These are phyloP conservation scores for Pyrenophora graminea DNA, from an alignment of 2,329 filamentous ascomycete species.

Conservation along the genomic window DNA sequence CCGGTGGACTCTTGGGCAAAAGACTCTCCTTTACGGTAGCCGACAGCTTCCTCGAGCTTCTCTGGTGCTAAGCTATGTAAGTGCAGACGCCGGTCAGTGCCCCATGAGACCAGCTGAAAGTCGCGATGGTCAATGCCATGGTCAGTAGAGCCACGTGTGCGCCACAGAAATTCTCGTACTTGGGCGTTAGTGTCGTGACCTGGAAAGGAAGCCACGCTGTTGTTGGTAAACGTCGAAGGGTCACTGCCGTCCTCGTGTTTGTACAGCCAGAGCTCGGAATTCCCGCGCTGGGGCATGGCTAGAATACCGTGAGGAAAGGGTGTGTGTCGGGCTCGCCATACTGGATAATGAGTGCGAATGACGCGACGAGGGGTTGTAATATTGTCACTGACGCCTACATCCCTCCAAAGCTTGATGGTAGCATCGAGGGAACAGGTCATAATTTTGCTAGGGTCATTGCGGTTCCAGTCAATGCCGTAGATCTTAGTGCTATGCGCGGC, in stretches of 20 bases:
- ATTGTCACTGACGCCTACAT: slow-evolving; percentile 60
- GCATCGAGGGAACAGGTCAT: slow-evolving; percentile 90
- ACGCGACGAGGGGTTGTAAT: slow-evolving; percentile 55
- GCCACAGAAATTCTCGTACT: slow-evolving; percentile 91
- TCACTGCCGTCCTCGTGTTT: slow-evolving; percentile 61
- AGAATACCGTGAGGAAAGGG: slow-evolving; percentile 85
- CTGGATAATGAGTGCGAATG: slow-evolving; percentile 80
- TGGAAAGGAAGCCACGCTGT: slow-evolving; percentile 54
- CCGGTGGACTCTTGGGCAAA: slow-evolving; percentile 68
- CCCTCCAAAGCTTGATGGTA: slow-evolving; percentile 94
- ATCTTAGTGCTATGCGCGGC: slow-evolving; percentile 90
- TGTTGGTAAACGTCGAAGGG: slow-evolving; percentile 24
- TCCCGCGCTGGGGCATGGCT: slow-evolving; percentile 89
- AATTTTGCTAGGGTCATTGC: slow-evolving; percentile 70
- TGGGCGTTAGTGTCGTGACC: slow-evolving; percentile 59
- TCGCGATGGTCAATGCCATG: slow-evolving; percentile 80
- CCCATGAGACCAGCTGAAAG: slow-evolving; percentile 93
- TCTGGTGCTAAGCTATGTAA: slow-evolving; percentile 73
- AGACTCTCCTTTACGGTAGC: slow-evolving; percentile 70
- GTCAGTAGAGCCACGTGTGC: slow-evolving; percentile 68
- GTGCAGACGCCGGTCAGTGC: slow-evolving; percentile 79
- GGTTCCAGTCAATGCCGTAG: slow-evolving; percentile 94
- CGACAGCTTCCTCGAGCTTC: slow-evolving; percentile 67
- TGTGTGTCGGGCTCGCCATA: slow-evolving; percentile 89
- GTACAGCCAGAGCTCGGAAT: slow-evolving; percentile 83